Conservation (phyloP, 129 eudicot genomes). For the Flaveria sonorensis region DNA sequence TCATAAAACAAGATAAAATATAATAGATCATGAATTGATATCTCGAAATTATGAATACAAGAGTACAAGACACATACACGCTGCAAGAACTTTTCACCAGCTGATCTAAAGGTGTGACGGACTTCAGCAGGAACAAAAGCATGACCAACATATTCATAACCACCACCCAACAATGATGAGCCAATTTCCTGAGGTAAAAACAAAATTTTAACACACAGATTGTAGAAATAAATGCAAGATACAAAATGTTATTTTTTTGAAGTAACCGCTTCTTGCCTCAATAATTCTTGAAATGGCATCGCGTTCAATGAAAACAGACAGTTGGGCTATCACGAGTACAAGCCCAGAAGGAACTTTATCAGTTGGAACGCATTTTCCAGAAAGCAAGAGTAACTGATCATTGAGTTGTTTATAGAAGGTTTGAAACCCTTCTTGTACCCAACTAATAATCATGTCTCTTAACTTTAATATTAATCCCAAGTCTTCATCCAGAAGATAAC, state of each 20-base stretch:
- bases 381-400: slow-evolving; percentile 60
- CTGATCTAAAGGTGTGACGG: slow-evolving; percentile 69
- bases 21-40: not conserved
- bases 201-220: not conserved
- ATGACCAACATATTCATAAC: slow-evolving; percentile 65
- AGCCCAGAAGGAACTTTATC: slow-evolving; percentile 78
- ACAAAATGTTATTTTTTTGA: not conserved
- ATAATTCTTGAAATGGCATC: slow-evolving; percentile 84
- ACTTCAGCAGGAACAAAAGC: slow-evolving; percentile 95
- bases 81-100: slow-evolving; percentile 84
- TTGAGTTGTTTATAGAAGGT: slow-evolving; percentile 66
- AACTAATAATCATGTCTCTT: slow-evolving; percentile 61
- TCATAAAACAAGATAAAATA: not conserved
- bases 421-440: slow-evolving; percentile 96
- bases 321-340: slow-evolving; percentile 83
- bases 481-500: slow-evolving; percentile 71
- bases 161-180: slow-evolving; percentile 75
- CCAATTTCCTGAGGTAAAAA: slow-evolving; percentile 68
- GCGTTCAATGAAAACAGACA: slow-evolving; percentile 71
- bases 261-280: slow-evolving; percentile 57
- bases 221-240: slow-evolving; percentile 12
- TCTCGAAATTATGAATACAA: not conserved
- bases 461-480: slow-evolving; percentile 62
- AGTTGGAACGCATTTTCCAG: slow-evolving; percentile 53
- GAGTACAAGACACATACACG: slow-evolving; percentile 51